Evolutionary conservation across 176 grass and related monocot genomes (phyloP).

Genomic region (Rhynchospora tenuis): DNA sequence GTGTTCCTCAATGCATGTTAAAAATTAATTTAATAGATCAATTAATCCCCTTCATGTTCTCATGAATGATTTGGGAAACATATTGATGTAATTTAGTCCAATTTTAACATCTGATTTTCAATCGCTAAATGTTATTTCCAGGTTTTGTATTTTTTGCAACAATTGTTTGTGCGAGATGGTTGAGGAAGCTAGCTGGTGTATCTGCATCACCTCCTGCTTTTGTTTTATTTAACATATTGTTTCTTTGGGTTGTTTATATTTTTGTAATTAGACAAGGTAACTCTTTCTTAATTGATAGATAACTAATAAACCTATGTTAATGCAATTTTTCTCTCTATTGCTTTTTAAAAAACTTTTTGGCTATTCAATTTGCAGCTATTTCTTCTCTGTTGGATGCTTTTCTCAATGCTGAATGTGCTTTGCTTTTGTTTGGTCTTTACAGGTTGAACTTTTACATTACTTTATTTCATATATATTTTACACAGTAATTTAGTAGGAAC

Average conservation of each 20-base stretch:
- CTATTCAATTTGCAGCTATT: slow-evolving; percentile 50
- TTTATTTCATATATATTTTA: slow-evolving; percentile 12
- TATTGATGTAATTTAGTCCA: not conserved
- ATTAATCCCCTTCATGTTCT: not conserved
- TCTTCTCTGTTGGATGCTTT: slow-evolving; percentile 79
- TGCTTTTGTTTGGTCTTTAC: slow-evolving; percentile 90
- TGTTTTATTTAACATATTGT: slow-evolving; percentile 95
- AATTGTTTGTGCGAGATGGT: slow-evolving; percentile 64
- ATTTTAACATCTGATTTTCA: not conserved
- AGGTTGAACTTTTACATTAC: slow-evolving; percentile 40
- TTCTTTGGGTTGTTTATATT: slow-evolving; percentile 74
- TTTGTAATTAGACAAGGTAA: slow-evolving; percentile 65
- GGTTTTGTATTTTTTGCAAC: slow-evolving; percentile 59
- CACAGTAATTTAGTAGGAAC: slow-evolving; percentile 17
- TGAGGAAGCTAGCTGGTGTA: slow-evolving; percentile 64
- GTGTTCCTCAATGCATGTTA: not conserved
- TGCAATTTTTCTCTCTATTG: not conserved
- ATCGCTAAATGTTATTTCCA: slow-evolving; percentile 22
- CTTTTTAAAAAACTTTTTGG: slow-evolving; percentile 17
- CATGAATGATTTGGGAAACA: not conserved
- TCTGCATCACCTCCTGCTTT: slow-evolving; percentile 61
- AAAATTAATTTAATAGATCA: not conserved
- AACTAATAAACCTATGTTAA: not conserved
- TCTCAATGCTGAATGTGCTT: slow-evolving; percentile 77
- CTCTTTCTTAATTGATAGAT: not conserved